Base-by-base conservation (phyloP, 2,329 filamentous ascomycete genomes). In the Xylariaceae sp. region DNA sequence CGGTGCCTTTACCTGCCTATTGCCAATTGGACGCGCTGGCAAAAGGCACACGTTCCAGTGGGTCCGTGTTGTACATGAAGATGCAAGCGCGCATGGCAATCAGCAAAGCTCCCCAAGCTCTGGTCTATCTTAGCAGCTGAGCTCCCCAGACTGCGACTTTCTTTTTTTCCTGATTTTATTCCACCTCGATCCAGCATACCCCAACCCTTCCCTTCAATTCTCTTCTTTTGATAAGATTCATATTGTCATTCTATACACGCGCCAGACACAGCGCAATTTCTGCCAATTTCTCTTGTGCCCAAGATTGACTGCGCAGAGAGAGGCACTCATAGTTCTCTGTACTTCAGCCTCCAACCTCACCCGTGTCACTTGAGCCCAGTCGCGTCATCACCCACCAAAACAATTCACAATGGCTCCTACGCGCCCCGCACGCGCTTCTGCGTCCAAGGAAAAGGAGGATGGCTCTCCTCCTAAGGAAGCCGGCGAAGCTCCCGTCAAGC, bases 401-500 rank as follows among this genome's bases (percentile, higher is more conserved):
- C 16, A 39, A 28, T 12, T 9, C 11, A 34, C 30, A 33, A 58
- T 58, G 55, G 55, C 55, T 19, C 53, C 55, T 3, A 54, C 54
- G 13, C 34, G 54, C 47, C 37, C 53, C 12, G 32, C 47, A 38
- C 54, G 54, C 40, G 38, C 36, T 4, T 17, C 44, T 19, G 43
- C 49, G 26, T n/a, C n/a, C n/a, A 53, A 54, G 32, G 22, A 26
- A 11, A 55, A 53, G 41, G 50, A 52, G 42, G 53, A 55, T 22
- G 52, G 51, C 39, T 52, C 53, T 4, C 22, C 48, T 4, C 16
- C 48, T 2, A 45, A 51, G 16, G 44, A 42, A 16, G 41, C 45
- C 19, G 41, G 38, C n/a, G 47, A 53, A 18, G 44, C 49, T 18
- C 53, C 57, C 9, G 58, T 46, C 29, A 65, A 66, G 50, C 60